Base-by-base conservation (phyloP, 352 stramenopile species). In the Globisporangium spinosum region DNA sequence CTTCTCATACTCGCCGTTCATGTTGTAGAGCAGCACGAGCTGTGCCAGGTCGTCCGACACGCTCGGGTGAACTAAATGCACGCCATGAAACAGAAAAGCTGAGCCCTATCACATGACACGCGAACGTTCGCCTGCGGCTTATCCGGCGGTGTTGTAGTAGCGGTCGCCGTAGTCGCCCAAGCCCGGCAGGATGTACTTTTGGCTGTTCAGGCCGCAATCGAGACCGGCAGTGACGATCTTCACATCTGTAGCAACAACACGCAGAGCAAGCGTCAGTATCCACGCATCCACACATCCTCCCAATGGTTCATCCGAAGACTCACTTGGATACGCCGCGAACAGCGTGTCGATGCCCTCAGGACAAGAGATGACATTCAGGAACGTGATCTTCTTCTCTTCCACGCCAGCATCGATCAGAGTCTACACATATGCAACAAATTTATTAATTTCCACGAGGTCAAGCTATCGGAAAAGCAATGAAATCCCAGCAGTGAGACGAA, bases 131-230 rank as follows among this genome's bases (percentile, higher is more conserved):
- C 2, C 22, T n/a, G 43, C 17, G 7, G 15, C 57, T 69, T 64
- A 68, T 70, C 67, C 76, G 61, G 88, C 76, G 17, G 82, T 90
- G 80, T 90, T 90, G 72, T 84, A 98, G 77, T 97, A 98, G 58
- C 94, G 82, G 77, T 98, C 95, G 22, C 94, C 94, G 72, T 98
- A 99, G 84, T 98, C 96, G 32, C 97, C 97, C 15, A 99, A 78
- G 13, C 97, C 97, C 3, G 97, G 97, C 53, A 99, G 73, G 69
- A 99, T 99, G 77, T 95, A 99, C 78, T 98, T 98, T 35, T 95
- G 80, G 65, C 92, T 87, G 78, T 99, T 98, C 57, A 99, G 76
- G 20, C 89, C 82, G 56, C 78, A 68, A 70, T 97, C 91, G 40
- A 97, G 69, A 13, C 87, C 87, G 3, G 83, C 89, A 17, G 89